phyloP scores from a whole-genome alignment of 106 monocot species.

The Phalaenopsis equestris region DNA sequence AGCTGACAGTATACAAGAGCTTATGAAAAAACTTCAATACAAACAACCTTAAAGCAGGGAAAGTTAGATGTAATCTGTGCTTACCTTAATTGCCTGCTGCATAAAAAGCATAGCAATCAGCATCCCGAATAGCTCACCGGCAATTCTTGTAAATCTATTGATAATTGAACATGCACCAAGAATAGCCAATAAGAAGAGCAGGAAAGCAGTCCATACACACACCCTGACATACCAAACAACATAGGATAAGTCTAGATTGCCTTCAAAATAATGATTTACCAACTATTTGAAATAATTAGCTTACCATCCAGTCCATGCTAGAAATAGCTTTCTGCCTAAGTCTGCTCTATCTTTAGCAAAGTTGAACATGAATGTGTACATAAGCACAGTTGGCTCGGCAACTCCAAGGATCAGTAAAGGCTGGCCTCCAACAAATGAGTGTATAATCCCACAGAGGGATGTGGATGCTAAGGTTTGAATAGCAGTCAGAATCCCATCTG shows the following conservation, averaged over 20 bases:
- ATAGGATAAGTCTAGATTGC: neutral
- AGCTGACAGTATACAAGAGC: no score
- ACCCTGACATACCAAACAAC: slow-evolving; percentile 41
- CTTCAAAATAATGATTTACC: neutral
- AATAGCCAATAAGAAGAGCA: slow-evolving; percentile 62
- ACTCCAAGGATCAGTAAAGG: slow-evolving; percentile 43
- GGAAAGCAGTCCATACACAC: slow-evolving; percentile 74
- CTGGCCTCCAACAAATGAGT: slow-evolving; percentile 58
- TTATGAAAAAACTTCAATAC: no score
- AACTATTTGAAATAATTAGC: no score
- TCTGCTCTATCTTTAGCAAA: slow-evolving; percentile 59
- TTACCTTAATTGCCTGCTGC: slow-evolving; percentile 78
- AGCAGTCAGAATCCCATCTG: slow-evolving; percentile 61
- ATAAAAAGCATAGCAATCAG: slow-evolving; percentile 86
- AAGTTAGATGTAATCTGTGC: no score
- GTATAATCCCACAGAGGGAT: slow-evolving; percentile 55
- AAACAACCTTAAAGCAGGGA: no score
- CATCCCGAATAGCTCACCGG: slow-evolving; percentile 81
- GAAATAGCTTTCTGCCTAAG: slow-evolving; percentile 22
- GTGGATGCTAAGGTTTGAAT: slow-evolving; percentile 72
- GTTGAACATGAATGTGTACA: slow-evolving; percentile 75
- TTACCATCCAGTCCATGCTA: slow-evolving; percentile 15
- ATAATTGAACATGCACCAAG: slow-evolving; percentile 81
- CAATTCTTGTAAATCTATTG: slow-evolving; percentile 78
- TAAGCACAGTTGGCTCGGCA: slow-evolving; percentile 47